phyloP scores from a whole-genome alignment of 345 rosid species.

The Theobroma cacao region DNA sequence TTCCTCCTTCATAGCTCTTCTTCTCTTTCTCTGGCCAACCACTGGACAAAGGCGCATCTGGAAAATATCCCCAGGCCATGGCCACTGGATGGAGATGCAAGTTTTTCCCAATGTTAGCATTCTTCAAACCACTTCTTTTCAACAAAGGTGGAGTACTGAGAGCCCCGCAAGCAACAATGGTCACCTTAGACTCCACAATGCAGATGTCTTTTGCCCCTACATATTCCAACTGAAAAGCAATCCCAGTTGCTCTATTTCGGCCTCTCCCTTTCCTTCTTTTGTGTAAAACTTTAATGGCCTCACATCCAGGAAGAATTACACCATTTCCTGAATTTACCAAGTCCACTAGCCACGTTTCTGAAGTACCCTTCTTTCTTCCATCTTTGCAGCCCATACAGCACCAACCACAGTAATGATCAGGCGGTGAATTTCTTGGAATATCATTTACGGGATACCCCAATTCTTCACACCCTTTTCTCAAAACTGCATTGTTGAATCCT shows the following conservation, averaged over 20 bases:
- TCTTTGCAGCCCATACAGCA: conserved; percentile 84
- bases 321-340: conserved; percentile 68
- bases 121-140: conserved; percentile 59
- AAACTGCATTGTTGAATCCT: conserved; percentile 64
- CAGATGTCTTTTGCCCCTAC: conserved; percentile 43
- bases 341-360: conserved; percentile 90
- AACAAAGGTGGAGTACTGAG: conserved; percentile 59
- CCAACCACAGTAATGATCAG: conserved; percentile 83
- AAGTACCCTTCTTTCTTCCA: conserved; percentile 68
- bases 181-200: conserved; percentile 52
- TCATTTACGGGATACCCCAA: conserved; percentile 52
- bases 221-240: conserved; percentile 42
- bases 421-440: conserved; percentile 61
- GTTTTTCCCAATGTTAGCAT: conserved; percentile 60
- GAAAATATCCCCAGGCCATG: conserved; percentile 91
- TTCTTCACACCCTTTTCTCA: conserved; percentile 74
- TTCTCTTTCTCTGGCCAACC: conserved; percentile 31
- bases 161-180: conserved; percentile 76
- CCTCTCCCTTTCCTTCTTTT: conserved; percentile 19
- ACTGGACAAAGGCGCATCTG: conserved; percentile 42
- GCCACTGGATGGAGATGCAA: conserved; percentile 77
- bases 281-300: conserved; percentile 53
- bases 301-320: conserved; percentile 64
- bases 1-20: conserved; percentile 77
- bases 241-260: conserved; percentile 47